Conservation (phyloP, 129 eudicot genomes). For the Pulicaria dysenterica region DNA sequence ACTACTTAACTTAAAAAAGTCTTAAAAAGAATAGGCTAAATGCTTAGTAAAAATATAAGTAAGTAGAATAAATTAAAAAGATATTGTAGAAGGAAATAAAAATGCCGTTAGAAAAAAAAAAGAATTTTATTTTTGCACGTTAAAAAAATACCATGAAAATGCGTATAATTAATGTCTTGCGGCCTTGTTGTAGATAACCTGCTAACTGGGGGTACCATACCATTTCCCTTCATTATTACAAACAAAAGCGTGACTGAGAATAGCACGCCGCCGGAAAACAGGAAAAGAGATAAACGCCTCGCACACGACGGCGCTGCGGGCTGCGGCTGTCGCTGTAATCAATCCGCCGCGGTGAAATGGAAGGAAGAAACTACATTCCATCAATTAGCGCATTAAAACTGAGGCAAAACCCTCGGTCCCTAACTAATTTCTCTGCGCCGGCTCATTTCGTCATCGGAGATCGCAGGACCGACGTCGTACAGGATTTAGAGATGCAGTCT, state of each 20-base stretch:
- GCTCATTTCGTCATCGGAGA: constrained; percentile 38
- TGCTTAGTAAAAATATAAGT: too few relatives aligned
- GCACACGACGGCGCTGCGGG: not conserved
- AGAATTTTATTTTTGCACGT: too few relatives aligned
- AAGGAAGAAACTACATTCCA: constrained; percentile 23
- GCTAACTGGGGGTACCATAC: too few relatives aligned
- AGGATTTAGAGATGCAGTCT: constrained; percentile 44
- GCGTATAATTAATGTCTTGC: too few relatives aligned
- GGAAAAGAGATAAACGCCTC: not conserved
- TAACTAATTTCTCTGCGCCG: constrained; percentile 16
- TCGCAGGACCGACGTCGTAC: constrained; percentile 27
- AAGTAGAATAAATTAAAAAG: too few relatives aligned
- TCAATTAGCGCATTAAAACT: constrained; percentile 12
- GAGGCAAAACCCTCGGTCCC: constrained; percentile 12
- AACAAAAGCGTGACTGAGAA: not conserved
- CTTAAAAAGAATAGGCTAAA: too few relatives aligned
- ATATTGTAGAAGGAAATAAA: too few relatives aligned
- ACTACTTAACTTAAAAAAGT: too few relatives aligned
- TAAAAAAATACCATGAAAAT: too few relatives aligned
- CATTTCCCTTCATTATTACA: too few relatives aligned
- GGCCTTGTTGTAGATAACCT: too few relatives aligned
- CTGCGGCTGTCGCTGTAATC: not conserved
- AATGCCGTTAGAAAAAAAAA: too few relatives aligned
- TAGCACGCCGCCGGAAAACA: constrained; percentile 16
- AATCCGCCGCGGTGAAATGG: constrained; percentile 17